These are phyloP conservation scores for Hyaloperonospora arabidopsidis DNA, from an alignment of 352 stramenopile genomes.

Conservation along the genomic window DNA sequence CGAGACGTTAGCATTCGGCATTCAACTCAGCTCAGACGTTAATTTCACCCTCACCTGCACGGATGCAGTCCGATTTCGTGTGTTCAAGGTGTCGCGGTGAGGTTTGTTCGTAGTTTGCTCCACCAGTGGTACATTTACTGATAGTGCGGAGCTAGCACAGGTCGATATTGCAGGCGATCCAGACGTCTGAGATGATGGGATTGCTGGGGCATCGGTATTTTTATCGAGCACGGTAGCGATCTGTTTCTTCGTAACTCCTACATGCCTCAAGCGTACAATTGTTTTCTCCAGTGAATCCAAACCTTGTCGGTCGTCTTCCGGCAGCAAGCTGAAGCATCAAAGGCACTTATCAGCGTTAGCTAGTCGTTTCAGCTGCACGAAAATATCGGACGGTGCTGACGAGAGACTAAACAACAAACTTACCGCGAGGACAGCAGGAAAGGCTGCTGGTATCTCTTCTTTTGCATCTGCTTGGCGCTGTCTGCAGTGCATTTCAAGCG, in stretches of 20 bases:
- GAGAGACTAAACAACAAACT: neutral
- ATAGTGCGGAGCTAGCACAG: constrained; percentile 4
- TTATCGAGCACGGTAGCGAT: constrained; percentile 3
- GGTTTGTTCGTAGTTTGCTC: constrained; percentile 6
- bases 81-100: constrained; percentile 10
- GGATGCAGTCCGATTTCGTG: constrained; percentile 5
- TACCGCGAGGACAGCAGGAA: constrained; percentile 59
- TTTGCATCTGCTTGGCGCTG: constrained; percentile 66
- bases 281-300: constrained; percentile 47
- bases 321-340: constrained; percentile 36
- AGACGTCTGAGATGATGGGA: constrained; percentile 7
- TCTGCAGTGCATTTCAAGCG: constrained; percentile 58
- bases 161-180: constrained; percentile 6
- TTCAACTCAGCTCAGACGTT: neutral
- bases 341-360: neutral
- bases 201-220: neutral
- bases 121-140: constrained; percentile 5
- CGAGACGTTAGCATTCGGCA: no score
- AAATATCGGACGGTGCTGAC: neutral
- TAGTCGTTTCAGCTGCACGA: neutral
- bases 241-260: constrained; percentile 23
- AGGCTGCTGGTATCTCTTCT: constrained; percentile 50
- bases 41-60: constrained; percentile 6
- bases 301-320: constrained; percentile 45
- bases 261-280: constrained; percentile 23